Evolutionary conservation across 1,284 basidiomycete species (phyloP).

Genomic region (Cryptococcus amylolentus): DNA sequence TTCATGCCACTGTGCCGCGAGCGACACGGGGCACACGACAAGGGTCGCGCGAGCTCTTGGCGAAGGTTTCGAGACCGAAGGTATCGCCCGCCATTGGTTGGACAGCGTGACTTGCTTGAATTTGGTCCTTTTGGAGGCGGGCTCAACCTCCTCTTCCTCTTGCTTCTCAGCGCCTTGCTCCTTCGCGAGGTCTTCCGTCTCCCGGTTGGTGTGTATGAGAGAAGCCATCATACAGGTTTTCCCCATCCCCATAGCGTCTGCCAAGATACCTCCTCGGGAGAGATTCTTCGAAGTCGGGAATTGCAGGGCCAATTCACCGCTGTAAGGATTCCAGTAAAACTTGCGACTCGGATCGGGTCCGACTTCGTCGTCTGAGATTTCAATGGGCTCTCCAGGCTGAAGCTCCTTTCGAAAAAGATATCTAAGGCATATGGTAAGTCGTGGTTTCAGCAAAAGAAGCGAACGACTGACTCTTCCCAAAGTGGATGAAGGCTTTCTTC

Average conservation of each 20-base stretch:
- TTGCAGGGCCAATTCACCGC: conserved; percentile 86
- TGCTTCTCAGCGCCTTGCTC: conserved; percentile 47
- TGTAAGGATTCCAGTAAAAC: conserved; percentile 85
- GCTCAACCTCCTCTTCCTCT: conserved; percentile 17
- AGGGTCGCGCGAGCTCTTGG: conserved; percentile 63
- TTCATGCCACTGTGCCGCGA: conserved; percentile 85
- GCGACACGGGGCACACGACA: conserved; percentile 87
- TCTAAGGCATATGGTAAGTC: conserved; percentile 15
- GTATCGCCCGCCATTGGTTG: conserved; percentile 46
- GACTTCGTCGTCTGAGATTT: conserved; percentile 46
- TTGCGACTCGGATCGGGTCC: conserved; percentile 39
- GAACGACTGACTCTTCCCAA: conserved; percentile 78
- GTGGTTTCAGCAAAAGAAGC: neutral
- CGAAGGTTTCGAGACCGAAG: conserved; percentile 26
- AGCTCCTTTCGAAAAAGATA: conserved; percentile 46
- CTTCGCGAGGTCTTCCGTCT: conserved; percentile 47
- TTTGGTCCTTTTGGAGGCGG: conserved; percentile 37
- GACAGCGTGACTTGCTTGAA: conserved; percentile 48
- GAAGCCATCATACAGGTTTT: conserved; percentile 91
- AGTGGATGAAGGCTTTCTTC: conserved; percentile 84
- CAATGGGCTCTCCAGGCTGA: conserved; percentile 38
- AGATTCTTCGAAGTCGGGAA: conserved; percentile 79
- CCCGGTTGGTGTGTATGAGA: conserved; percentile 75
- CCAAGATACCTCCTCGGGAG: conserved; percentile 61
- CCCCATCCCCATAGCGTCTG: conserved; percentile 64